Percentiles rank a stretch among this genome's conserved stretches.
Conservation (phyloP, 116 monocot species). For the Cymodocea nodosa region DNA sequence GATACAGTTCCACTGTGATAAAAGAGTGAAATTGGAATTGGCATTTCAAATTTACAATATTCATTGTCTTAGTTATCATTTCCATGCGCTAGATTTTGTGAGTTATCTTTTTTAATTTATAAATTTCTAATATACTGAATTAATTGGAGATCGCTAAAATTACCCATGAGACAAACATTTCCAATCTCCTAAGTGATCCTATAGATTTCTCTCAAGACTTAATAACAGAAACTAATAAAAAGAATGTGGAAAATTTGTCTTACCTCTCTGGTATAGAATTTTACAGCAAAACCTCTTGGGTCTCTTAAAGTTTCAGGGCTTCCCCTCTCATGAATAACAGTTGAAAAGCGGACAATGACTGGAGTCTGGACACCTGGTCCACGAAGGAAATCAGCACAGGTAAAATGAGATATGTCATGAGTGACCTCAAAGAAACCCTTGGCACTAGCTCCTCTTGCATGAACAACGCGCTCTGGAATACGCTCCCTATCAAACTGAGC, state of each 20-base stretch:
- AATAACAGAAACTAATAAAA: neutral
- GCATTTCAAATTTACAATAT: too few species aligned
- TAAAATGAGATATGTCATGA: constrained; percentile 64
- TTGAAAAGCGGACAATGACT: constrained; percentile 74
- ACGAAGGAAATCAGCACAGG: constrained; percentile 87
- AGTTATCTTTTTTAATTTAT: too few species aligned
- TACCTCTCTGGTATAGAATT: constrained; percentile 91
- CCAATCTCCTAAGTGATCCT: too few species aligned
- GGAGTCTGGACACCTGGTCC: constrained; percentile 79
- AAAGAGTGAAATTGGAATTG: too few species aligned
- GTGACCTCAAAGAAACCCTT: constrained; percentile 94
- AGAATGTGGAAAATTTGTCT: neutral
- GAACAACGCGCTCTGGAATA: constrained; percentile 84
- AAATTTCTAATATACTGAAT: too few species aligned
- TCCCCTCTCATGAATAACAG: constrained; percentile 81
- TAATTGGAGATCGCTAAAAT: too few species aligned
- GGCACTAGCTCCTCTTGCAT: constrained; percentile 92
- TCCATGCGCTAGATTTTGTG: too few species aligned
- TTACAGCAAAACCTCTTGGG: constrained; percentile 75
- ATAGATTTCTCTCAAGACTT: too few species aligned
- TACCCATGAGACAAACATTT: too few species aligned
- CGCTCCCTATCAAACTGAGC: constrained; percentile 80
- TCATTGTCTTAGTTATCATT: too few species aligned
- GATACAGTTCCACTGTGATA: too few species aligned
- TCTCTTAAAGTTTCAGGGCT: constrained; percentile 88